Conservation (phyloP, 192 early-diverging fungal species). For the Umbelopsis sp. region DNA sequence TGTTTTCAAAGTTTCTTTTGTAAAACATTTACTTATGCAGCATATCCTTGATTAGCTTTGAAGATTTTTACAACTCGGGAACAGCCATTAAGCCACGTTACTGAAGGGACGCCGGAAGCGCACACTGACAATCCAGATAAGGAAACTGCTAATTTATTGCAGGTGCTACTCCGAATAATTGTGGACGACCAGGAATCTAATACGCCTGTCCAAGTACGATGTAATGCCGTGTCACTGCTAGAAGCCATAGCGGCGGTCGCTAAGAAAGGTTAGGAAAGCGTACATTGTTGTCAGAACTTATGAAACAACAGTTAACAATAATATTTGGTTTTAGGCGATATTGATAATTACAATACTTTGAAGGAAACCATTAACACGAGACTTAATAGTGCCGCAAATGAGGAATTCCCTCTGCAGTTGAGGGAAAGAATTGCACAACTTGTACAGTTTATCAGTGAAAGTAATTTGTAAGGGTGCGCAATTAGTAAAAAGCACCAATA, state of each 20-base stretch:
- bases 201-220: slow-evolving; percentile 51
- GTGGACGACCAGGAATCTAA: slow-evolving; percentile 37
- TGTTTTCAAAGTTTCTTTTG: background rate
- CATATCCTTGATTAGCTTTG: slow-evolving; percentile 2
- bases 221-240: slow-evolving; percentile 52
- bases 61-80: slow-evolving; percentile 12
- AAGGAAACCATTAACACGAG: too few relatives aligned
- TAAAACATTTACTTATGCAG: too few relatives aligned
- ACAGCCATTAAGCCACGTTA: background rate
- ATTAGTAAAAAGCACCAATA: too few relatives aligned
- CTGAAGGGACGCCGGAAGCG: slow-evolving; percentile 28
- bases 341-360: too few relatives aligned
- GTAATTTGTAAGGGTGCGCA: too few relatives aligned
- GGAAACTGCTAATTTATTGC: slow-evolving; percentile 38
- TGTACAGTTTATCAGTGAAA: too few relatives aligned
- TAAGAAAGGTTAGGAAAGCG: slow-evolving; percentile 21
- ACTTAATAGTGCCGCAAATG: too few relatives aligned
- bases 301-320: too few relatives aligned
- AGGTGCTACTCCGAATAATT: slow-evolving; percentile 43
- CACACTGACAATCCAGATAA: slow-evolving; percentile 23
- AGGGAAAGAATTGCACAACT: too few relatives aligned
- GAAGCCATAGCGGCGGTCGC: slow-evolving; percentile 42
- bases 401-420: too few relatives aligned
- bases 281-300: background rate
- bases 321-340: too few relatives aligned